phyloP scores from a whole-genome alignment of 1,284 basidiomycete species.

The Rugosomyces carneus region DNA sequence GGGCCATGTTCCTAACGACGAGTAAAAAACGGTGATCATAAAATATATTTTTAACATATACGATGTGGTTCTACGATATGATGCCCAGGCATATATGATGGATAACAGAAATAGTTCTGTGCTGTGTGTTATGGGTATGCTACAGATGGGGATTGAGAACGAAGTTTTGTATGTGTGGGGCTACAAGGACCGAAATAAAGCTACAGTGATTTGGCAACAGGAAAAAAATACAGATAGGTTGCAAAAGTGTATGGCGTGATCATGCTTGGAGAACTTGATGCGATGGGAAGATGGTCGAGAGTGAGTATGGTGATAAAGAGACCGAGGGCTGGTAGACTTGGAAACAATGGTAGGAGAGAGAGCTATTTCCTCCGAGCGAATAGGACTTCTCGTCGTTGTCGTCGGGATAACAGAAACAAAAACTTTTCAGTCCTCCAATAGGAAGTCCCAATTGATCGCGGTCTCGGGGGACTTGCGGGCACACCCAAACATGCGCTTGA shows the following conservation, averaged over 20 bases:
- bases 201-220: constrained; percentile 7
- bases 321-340: constrained; percentile 9
- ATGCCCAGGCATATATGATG: too few relatives aligned
- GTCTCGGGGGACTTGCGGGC: constrained; percentile 47
- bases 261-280: constrained; percentile 6
- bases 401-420: neutral
- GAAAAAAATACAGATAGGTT: constrained; percentile 5
- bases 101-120: neutral
- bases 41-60: neutral
- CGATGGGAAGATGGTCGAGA: constrained; percentile 3
- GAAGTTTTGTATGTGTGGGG: neutral
- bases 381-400: neutral
- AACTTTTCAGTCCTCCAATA: constrained; percentile 51
- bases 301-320: constrained; percentile 13
- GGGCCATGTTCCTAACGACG: neutral
- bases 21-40: neutral
- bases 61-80: neutral
- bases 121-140: constrained; percentile 1
- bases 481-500: constrained; percentile 59
- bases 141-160: constrained; percentile 6
- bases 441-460: constrained; percentile 69
- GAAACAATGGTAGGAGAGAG: constrained; percentile 5
- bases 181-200: constrained; percentile 9
- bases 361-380: neutral
- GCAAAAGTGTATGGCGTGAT: constrained; percentile 1